Conservation (phyloP, 768 basidiomycete genomes). For the Termitomyces sp. region DNA sequence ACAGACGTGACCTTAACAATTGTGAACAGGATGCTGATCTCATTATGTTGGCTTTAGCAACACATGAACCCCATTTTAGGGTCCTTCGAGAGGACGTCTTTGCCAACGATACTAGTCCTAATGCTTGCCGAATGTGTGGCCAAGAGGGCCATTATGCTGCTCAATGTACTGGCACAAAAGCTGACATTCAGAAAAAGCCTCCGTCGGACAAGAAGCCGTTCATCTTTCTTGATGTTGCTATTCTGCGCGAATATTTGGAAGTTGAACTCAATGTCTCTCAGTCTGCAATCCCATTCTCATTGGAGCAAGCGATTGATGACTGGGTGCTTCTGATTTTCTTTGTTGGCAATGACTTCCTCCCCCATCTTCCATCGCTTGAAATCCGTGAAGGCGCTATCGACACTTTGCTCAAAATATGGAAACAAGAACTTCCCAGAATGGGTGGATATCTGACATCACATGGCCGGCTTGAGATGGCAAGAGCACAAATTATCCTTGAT, state of each 20-base stretch:
- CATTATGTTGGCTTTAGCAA: constrained; percentile 97
- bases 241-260: constrained; percentile 96
- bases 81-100: constrained; percentile 99
- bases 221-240: constrained; percentile 97
- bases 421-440: constrained; percentile 89
- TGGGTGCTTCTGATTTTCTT: constrained; percentile 99
- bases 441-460: constrained; percentile 96
- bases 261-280: constrained; percentile 87
- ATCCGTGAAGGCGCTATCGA: constrained; percentile 99
- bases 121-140: constrained; percentile 88
- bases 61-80: constrained; percentile 97
- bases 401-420: constrained; percentile 95
- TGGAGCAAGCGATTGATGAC: constrained; percentile 98
- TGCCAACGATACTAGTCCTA: constrained; percentile 69
- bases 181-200: constrained; percentile 64
- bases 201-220: constrained; percentile 87
- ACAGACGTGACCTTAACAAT: constrained; percentile 10
- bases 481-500: constrained; percentile 93
- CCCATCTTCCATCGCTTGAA: constrained; percentile 96
- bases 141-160: constrained; percentile 94
- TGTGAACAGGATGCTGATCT: constrained; percentile 86
- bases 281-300: constrained; percentile 79
- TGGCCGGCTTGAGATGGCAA: constrained; percentile 78
- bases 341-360: constrained; percentile 99
- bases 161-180: constrained; percentile 83